Base-by-base conservation (phyloP, 1,139 yeast genomes). In the Saccharomycopsis hybrid region DNA sequence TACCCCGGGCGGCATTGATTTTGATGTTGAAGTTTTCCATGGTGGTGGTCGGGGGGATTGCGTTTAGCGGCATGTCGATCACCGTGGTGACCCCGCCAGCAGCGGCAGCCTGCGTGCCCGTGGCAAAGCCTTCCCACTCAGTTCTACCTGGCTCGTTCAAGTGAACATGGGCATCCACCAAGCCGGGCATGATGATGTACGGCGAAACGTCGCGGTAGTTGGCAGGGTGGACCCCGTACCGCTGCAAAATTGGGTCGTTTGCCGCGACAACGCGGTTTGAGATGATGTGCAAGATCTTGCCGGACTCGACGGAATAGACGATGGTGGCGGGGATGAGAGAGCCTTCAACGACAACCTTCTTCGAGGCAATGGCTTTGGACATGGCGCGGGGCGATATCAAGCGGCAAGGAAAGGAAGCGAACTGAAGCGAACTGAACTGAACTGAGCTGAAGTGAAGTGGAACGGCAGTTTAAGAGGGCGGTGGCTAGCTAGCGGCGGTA, bases 41-140 rank as follows among this genome's bases (percentile, higher is more conserved):
- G 2, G 85, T 87, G 1, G 97, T 89, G 1, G 97, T 90, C 29
- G 97, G 97, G 1, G 97, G 97, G 50, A 89, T 84, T 2, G 97
- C 96, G 64, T 90, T 90, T 60, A 90, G 70, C 0, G 97, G 97
- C 97, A 90, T 90, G 64, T 90, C 97, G 31, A 90, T 78, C 11
- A 90, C 95, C 0, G 97, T 88, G 25, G 97, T 90, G 46, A 90
- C 97, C 54, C 97, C 97, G 30, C 97, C 97, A 4, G 90, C 74
- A 1, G 95, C 94, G 1, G 96, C 96, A 2, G 96, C 85, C 62
- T 82, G 82, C 1, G 97, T 89, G 0, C 97, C 97, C 0, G 95
- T 83, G 45, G 81, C 95, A 64, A 89, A 89, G 1, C 96, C 97
- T 67, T 89, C 97, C 96, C 96, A 89, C 55, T 86, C 95, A 0